Conservation (phyloP, 768 basidiomycete genomes). For the Boletus vermiculosoides region DNA sequence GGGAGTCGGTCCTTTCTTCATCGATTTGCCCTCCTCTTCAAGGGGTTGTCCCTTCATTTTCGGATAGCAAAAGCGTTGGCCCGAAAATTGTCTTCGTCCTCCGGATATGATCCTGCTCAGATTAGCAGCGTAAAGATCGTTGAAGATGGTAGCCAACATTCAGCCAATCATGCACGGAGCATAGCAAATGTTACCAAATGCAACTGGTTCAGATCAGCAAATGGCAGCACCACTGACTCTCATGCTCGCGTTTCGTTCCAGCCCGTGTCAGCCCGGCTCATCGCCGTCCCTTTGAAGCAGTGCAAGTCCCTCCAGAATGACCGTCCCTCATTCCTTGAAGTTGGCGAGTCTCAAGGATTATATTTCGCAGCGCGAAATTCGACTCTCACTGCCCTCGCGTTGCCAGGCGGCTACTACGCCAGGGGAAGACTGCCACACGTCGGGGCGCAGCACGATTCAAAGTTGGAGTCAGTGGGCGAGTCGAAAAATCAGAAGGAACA, state of each 20-base stretch:
- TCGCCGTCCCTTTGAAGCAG: slow-evolving; percentile 1
- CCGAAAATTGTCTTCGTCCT: slow-evolving; percentile 3
- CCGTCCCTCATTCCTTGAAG: slow-evolving; percentile 32
- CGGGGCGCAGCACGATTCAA: slow-evolving; percentile 32
- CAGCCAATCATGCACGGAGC: no score
- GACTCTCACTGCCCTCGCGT: slow-evolving; percentile 23
- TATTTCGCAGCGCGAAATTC: slow-evolving; percentile 44
- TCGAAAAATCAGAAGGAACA: slow-evolving; percentile 46
- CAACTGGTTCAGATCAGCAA: neutral
- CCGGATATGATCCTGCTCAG: neutral
- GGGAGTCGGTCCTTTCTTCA: slow-evolving; percentile 21
- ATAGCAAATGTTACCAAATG: slow-evolving; percentile 4
- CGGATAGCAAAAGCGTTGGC: slow-evolving; percentile 1
- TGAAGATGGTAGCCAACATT: slow-evolving; percentile 7
- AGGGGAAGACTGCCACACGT: slow-evolving; percentile 22
- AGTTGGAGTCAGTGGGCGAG: slow-evolving; percentile 66
- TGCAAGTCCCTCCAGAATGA: slow-evolving; percentile 22
- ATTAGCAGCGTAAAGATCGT: neutral
- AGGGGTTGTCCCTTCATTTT: slow-evolving; percentile 11
- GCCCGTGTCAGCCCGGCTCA: neutral
- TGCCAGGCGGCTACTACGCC: slow-evolving; percentile 11
- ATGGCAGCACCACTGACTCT: neutral
- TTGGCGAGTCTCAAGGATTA: slow-evolving; percentile 48
- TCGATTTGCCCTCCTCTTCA: slow-evolving; percentile 5
- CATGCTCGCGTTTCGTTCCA: slow-evolving; percentile 14